Percentiles rank a stretch among this genome's conserved stretches.
Evolutionary conservation across 2,329 filamentous ascomycete species (phyloP).

Genomic region (Diaporthe humulicola): DNA sequence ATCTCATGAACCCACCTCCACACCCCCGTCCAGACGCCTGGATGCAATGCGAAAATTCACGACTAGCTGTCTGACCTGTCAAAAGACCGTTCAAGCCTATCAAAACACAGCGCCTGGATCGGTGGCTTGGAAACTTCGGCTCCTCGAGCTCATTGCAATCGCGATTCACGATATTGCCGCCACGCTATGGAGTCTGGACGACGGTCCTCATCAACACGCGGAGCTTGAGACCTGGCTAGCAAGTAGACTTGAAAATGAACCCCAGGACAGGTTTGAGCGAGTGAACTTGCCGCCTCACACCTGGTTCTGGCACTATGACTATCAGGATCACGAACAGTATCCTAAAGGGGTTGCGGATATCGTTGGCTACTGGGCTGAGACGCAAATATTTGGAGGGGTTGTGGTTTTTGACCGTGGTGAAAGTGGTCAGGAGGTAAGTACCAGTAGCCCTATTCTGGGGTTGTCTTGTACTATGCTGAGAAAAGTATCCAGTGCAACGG

Average conservation of each 20-base stretch:
- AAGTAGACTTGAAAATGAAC: not conserved
- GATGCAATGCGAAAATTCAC: no score
- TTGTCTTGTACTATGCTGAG: not conserved
- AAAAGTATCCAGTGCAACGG: not conserved
- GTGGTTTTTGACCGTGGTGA: not conserved
- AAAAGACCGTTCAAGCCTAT: not conserved
- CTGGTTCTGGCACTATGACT: not conserved
- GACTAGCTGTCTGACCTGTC: not conserved
- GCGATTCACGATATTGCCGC: not conserved
- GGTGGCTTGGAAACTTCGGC: not conserved
- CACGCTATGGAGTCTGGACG: not conserved
- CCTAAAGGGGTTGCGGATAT: not conserved
- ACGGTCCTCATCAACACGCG: not conserved
- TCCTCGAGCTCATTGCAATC: not conserved
- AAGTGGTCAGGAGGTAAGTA: not conserved
- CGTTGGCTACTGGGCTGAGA: not conserved
- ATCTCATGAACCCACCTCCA: no score
- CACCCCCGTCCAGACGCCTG: not conserved
- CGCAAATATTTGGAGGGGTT: constrained; percentile 5
- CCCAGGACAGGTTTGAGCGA: not conserved
- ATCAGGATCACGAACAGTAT: not conserved
- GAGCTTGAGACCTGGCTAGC: constrained; percentile 5
- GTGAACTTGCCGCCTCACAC: not conserved
- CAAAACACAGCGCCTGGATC: not conserved
- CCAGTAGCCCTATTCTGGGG: not conserved